Base-by-base conservation (phyloP, 2,329 filamentous ascomycete genomes). In the Lachnellula hyalina region DNA sequence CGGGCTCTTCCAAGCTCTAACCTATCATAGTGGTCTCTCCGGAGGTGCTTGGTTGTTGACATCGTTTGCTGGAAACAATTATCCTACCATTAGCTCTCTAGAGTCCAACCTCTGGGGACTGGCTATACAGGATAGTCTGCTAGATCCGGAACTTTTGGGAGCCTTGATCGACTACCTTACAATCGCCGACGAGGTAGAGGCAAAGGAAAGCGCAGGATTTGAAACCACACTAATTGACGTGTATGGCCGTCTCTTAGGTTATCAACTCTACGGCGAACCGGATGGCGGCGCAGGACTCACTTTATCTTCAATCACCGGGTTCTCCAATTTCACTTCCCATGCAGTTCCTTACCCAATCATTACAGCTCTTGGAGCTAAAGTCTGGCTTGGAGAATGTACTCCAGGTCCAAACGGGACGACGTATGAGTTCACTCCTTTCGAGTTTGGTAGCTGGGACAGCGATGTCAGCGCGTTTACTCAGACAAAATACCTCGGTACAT, bases 341-440 rank as follows among this genome's bases (percentile, higher is more conserved):
- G 64, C 69, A 14, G 73, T 70, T 2, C 76, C 76, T 0, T 76
- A 71, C 51, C 75, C 75, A 5, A 73, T 78, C 53, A 73, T 77
- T 40, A 75, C 74, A 1, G 65, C 72, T 4, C 60, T 73, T 8
- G 71, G 71, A 17, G 67, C 71, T 25, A 70, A 71, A 47, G 69
- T 65, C 35, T 67, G 59, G 46, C 56, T 66, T 5, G 71, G 70
- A 23, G 65, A 73, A 55, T 77, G 75, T 60, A 25, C 49, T 2
- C 72, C 63, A 5, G 60, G 57, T 2, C 53, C 57, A 19, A 85
- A 85, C 68, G 78, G 80, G 14, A 83, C 83, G 47, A 76, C 83
- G 23, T 87, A 80, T 63, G 85, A 88, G 63, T 82, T 87, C 68
- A 78, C 75, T 57, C 83, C 85, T 1, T 87, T 77, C 70, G 85